Conservation (phyloP, 192 early-diverging fungal species). For the Gigaspora rosea region DNA sequence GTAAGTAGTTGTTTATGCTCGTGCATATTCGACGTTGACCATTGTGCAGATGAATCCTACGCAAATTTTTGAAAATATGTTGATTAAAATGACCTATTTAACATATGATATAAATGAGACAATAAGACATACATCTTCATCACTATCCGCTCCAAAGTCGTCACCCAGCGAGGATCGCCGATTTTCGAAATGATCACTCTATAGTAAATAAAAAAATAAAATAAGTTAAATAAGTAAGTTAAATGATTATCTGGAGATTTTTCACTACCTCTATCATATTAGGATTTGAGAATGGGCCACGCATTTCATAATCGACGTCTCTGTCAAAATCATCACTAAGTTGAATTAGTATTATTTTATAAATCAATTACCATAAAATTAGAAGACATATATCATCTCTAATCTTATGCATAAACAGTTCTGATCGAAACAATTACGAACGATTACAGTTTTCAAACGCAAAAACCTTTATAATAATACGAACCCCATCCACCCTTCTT, state of each 20-base stretch:
- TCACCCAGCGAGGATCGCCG: constrained; percentile 11
- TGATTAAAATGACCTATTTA: no score
- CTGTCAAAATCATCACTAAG: constrained; percentile 35
- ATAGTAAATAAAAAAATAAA: neutral
- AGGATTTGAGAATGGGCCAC: constrained; percentile 29
- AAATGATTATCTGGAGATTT: no score
- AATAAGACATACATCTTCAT: constrained; percentile 18
- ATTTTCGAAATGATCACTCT: constrained; percentile 28
- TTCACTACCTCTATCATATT: constrained; percentile 34
- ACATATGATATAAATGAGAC: neutral
- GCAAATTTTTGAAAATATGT: no score
- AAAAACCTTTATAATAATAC: neutral
- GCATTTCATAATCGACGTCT: constrained; percentile 40
- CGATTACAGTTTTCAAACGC: neutral
- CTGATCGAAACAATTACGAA: no score
- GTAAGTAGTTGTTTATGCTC: constrained; percentile 9
- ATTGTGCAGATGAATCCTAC: no score
- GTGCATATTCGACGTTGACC: no score
- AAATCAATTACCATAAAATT: neutral
- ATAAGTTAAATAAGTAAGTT: neutral
- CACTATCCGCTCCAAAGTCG: constrained; percentile 8
- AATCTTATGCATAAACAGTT: no score
- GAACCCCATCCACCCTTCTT: constrained; percentile 56
- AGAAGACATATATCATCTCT: no score
- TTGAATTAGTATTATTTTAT: neutral